Evolutionary conservation across 2,329 filamentous ascomycete species (phyloP).

Genomic region (Aspergillus quadrilineatus): DNA sequence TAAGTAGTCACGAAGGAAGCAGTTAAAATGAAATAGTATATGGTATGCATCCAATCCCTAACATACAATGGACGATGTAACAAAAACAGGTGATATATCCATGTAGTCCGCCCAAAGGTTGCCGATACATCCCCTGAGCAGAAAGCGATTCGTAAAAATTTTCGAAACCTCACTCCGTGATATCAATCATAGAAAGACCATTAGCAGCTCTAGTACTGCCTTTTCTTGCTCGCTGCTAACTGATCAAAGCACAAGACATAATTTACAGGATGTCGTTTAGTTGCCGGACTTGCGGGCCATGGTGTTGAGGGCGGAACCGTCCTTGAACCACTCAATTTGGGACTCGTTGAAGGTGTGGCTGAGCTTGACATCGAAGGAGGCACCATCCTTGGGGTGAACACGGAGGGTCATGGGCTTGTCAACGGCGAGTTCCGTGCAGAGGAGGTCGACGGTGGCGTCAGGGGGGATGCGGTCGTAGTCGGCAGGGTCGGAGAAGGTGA

Average conservation of each 20-base stretch:
- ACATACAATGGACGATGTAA: conserved; percentile 36
- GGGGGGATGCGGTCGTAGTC: conserved; percentile 98
- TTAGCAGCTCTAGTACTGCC: conserved; percentile 18
- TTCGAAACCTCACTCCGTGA: conserved; percentile 36
- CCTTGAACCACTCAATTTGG: conserved; percentile 99
- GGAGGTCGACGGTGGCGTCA: conserved; percentile 86
- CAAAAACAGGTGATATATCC: conserved; percentile 40
- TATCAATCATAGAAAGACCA: conserved; percentile 31
- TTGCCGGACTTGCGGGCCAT: conserved; percentile 72
- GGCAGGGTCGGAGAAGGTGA: conserved; percentile 89
- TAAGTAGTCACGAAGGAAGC: too few species aligned
- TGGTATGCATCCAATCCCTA: conserved; percentile 40
- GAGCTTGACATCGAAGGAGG: conserved; percentile 77
- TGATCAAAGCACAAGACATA: conserved; percentile 27
- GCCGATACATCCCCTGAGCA: conserved; percentile 26
- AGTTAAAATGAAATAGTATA: conserved; percentile 12
- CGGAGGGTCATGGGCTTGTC: conserved; percentile 89
- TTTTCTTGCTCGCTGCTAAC: conserved; percentile 17
- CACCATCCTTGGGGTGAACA: conserved; percentile 87
- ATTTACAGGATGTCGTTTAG: conserved; percentile 30
- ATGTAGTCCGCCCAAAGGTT: conserved; percentile 39
- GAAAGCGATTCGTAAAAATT: conserved; percentile 37
- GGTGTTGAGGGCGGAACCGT: conserved; percentile 94
- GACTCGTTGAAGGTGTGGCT: conserved; percentile 97
- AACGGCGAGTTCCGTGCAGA: conserved; percentile 84